A percentile compares a stretch with the other conserved stretches of the same genome.
Evolutionary conservation across 2,329 filamentous ascomycete species (phyloP).

Genomic region (Epichloe glyceriae): DNA sequence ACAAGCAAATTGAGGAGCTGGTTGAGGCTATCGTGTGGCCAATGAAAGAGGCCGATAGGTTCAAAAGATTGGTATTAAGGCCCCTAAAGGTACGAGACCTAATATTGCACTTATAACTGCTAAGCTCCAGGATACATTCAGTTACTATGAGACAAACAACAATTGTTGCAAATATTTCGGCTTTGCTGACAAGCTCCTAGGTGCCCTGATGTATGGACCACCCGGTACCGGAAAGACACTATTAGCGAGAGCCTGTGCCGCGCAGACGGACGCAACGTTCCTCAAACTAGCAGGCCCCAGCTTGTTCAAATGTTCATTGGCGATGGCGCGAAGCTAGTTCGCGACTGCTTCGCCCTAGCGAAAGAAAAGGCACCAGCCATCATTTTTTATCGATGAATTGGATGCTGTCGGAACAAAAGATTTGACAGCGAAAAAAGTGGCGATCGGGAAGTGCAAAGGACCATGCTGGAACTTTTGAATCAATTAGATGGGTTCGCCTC

Average conservation of each 20-base stretch:
- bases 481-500: slow-evolving; percentile 97
- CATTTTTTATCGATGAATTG: slow-evolving; percentile 96
- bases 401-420: slow-evolving; percentile 95
- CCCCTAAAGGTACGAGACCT: slow-evolving; percentile 77
- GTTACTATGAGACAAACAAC: not conserved
- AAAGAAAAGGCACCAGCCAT: slow-evolving; percentile 99
- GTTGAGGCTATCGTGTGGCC: slow-evolving; percentile 98
- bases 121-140: not conserved
- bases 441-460: slow-evolving; percentile 94
- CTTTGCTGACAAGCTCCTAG: slow-evolving; percentile 42
- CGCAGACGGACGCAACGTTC: slow-evolving; percentile 96
- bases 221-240: slow-evolving; percentile 85
- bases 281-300: slow-evolving; percentile 92
- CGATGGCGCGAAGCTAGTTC: slow-evolving; percentile 92
- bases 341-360: slow-evolving; percentile 91
- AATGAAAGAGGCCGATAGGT: slow-evolving; percentile 98
- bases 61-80: slow-evolving; percentile 99
- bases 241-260: slow-evolving; percentile 87
- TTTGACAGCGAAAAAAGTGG: slow-evolving; percentile 98
- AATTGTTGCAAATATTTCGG: not conserved
- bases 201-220: slow-evolving; percentile 94
- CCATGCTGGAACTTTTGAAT: slow-evolving; percentile 97
- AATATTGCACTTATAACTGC: not conserved
- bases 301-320: slow-evolving; percentile 99
- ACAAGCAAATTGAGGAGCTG: slow-evolving; percentile 98